These are phyloP conservation scores for Lentinula sp. DNA, from an alignment of 768 basidiomycete genomes.

Conservation along the genomic window DNA sequence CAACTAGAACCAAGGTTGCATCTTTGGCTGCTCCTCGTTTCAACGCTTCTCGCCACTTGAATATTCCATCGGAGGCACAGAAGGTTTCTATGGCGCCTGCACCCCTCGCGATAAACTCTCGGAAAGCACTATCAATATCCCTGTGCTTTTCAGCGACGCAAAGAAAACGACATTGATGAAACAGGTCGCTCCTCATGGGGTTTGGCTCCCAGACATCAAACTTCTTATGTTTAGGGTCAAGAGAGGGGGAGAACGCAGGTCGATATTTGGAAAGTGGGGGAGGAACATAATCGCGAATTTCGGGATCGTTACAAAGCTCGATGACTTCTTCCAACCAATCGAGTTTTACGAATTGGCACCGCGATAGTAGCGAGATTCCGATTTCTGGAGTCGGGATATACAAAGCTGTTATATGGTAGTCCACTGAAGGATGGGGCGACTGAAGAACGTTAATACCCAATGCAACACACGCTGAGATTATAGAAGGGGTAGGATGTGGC, in stretches of 20 bases:
- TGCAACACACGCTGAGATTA: constrained; percentile 36
- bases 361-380: constrained; percentile 54
- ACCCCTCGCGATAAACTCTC: constrained; percentile 50
- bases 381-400: constrained; percentile 43
- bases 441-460: constrained; percentile 59
- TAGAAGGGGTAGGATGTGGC: constrained; percentile 28
- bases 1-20: constrained; percentile 46
- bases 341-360: constrained; percentile 52
- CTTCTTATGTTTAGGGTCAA: constrained; percentile 41
- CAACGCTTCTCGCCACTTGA: constrained; percentile 47
- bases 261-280: constrained; percentile 58
- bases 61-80: constrained; percentile 40
- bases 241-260: constrained; percentile 47
- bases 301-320: constrained; percentile 8
- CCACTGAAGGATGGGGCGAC: constrained; percentile 30
- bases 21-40: constrained; percentile 47
- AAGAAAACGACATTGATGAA: constrained; percentile 50
- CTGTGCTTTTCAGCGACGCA: constrained; percentile 51
- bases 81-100: constrained; percentile 61
- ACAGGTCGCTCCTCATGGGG: constrained; percentile 52
- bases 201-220: constrained; percentile 63
- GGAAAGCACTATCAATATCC: constrained; percentile 40
- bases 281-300: constrained; percentile 27
- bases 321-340: constrained; percentile 66
- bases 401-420: constrained; percentile 57